A percentile compares a stretch with the other conserved stretches of the same genome.
Conservation (phyloP, 1,284 basidiomycete genomes). For the Mycena sp. region DNA sequence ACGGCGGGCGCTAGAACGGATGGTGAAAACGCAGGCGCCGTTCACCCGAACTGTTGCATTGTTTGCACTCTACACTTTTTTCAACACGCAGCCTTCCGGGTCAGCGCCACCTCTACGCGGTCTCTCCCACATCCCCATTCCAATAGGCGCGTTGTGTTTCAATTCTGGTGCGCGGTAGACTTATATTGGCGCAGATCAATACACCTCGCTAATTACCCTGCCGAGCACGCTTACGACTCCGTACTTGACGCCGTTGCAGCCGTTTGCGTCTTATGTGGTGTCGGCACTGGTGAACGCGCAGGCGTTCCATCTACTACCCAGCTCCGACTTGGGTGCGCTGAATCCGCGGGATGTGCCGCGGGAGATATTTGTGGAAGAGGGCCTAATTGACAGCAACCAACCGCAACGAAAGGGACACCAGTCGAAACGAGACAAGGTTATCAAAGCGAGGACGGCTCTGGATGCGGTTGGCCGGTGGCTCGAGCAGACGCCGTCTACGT, state of each 20-base stretch:
- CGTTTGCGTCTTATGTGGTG: constrained; percentile 60
- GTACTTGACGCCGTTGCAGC: constrained; percentile 57
- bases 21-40: constrained; percentile 58
- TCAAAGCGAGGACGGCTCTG: constrained; percentile 63
- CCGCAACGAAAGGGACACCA: constrained; percentile 76
- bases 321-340: constrained; percentile 59
- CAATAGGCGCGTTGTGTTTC: constrained; percentile 58
- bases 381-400: constrained; percentile 36
- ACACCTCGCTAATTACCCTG: constrained; percentile 57
- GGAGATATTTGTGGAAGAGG: constrained; percentile 61
- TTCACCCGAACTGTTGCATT: constrained; percentile 66
- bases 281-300: constrained; percentile 57
- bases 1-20: constrained; percentile 58
- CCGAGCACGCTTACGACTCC: constrained; percentile 54
- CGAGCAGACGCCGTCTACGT: constrained; percentile 47
- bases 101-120: constrained; percentile 61
- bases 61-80: constrained; percentile 77
- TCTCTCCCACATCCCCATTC: constrained; percentile 62
- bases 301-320: constrained; percentile 70
- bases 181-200: constrained; percentile 58
- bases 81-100: constrained; percentile 68
- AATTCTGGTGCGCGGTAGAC: constrained; percentile 25
- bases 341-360: constrained; percentile 73
- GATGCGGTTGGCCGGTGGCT: constrained; percentile 64
- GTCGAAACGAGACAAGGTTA: constrained; percentile 67